These are phyloP conservation scores for Boletus bicolor DNA, from an alignment of 768 basidiomycete species.

Conservation along the genomic window DNA sequence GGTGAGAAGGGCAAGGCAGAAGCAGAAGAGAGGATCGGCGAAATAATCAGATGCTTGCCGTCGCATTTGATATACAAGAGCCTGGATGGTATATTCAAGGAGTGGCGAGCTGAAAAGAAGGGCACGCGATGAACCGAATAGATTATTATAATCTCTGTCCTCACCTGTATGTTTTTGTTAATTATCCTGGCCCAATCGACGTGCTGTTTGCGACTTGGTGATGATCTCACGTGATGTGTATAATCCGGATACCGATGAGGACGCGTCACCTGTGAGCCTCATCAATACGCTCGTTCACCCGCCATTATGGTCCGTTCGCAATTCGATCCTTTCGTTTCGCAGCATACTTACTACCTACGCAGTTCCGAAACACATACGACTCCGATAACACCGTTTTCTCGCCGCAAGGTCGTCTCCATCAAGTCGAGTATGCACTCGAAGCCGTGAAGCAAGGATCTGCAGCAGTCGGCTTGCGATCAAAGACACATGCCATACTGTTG, in stretches of 20 bases:
- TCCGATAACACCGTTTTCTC: constrained; percentile 98
- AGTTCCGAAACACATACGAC: constrained; percentile 97
- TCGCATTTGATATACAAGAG: constrained; percentile 86
- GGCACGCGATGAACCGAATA: constrained; percentile 43
- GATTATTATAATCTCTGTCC: constrained; percentile 1
- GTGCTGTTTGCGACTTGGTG: neutral
- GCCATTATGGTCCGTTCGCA: constrained; percentile 31
- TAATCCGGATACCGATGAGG: constrained; percentile 17
- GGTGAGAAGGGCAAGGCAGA: constrained; percentile 67
- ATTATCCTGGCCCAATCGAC: neutral
- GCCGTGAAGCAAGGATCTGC: constrained; percentile 99
- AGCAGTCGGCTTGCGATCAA: constrained; percentile 93
- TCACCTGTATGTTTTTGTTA: constrained; percentile 3
- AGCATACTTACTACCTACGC: constrained; percentile 8
- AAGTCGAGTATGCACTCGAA: constrained; percentile 98
- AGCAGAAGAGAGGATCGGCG: constrained; percentile 74
- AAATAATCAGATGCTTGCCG: constrained; percentile 88
- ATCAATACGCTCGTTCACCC: constrained; percentile 9
- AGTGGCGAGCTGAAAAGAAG: constrained; percentile 85
- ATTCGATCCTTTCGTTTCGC: neutral
- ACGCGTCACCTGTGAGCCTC: constrained; percentile 33
- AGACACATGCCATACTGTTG: constrained; percentile 89
- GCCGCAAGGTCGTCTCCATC: constrained; percentile 94
- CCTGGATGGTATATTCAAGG: constrained; percentile 92
- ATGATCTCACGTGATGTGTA: constrained; percentile 24